These are phyloP conservation scores for Pavlovales sp. DNA, from an alignment of 208 protist species.

Conservation along the genomic window DNA sequence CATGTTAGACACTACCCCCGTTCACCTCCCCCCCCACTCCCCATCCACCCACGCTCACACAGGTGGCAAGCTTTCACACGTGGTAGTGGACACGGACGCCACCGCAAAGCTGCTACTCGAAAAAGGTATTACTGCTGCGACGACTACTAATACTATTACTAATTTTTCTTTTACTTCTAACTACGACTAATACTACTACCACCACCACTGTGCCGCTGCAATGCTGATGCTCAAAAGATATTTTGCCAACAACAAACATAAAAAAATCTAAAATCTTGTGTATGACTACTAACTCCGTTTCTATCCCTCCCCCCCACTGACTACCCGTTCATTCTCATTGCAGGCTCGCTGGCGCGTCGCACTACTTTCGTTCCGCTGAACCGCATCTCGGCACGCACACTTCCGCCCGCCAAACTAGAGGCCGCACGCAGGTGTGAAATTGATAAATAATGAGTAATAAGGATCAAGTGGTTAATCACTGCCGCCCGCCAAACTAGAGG, in stretches of 20 bases:
- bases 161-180: too few species aligned
- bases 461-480: too few species aligned
- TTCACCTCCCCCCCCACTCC: neutral
- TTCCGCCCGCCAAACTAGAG: constrained; percentile 16
- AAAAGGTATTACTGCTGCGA: too few species aligned
- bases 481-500: constrained; percentile 1
- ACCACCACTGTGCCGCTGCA: too few species aligned
- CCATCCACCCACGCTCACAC: neutral
- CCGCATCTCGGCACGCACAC: constrained; percentile 66
- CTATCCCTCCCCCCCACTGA: neutral
- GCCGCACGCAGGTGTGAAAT: constrained; percentile 44
- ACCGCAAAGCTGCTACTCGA: constrained; percentile 84
- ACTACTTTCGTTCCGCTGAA: constrained; percentile 98
- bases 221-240: too few species aligned
- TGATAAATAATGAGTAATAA: too few species aligned
- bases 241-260: too few species aligned
- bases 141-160: too few species aligned
- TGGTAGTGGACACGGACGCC: constrained; percentile 85
- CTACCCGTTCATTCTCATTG: neutral
- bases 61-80: constrained; percentile 81
- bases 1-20: neutral
- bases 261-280: too few species aligned
- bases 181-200: too few species aligned
- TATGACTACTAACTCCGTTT: too few species aligned
- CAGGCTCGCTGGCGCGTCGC: constrained; percentile 64